Evolutionary conservation across 495 filamentous ascomycete genomes (phyloP), one percentile per base, ranked within the genome.

Genomic region (Tuber melanosporum): DNA sequence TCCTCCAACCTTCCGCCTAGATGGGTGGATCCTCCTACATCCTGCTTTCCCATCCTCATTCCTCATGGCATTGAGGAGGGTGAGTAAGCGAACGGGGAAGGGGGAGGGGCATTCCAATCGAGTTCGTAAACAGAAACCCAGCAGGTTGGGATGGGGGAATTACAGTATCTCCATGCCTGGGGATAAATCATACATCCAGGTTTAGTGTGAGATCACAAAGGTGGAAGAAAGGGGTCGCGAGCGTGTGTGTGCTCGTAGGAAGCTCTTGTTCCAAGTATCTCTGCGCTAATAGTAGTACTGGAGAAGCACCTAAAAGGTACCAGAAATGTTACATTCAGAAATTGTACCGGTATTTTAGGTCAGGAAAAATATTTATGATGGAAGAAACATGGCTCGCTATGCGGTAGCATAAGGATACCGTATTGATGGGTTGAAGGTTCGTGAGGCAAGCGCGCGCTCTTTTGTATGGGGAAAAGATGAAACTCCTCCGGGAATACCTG

Each of bases 371-470:
- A 19, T 32, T 62, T 32, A 20, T 36, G 26, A n/a, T 36, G 26
- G 57, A 57, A 14, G 22, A 26, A 66, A 36, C 26, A 36, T 66
- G 26, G 57, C 9, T 22, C 47, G 22, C 20, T 8, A 26, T 26
- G 9, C 10, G 52, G 52, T 57, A 9, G 7, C 6, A 4, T 22
- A 57, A 57, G 2, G 19, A 17, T 46, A 46, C 14, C 39, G 39
- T 41, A 41, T 14, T n/a, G n/a, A 26, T 15, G 36, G 36, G 14
- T 36, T 17, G 57, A 66, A 32, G 4, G 57, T 26, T 66, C 57
- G 12, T 66, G 47, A 45, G 47, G 71, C 77, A 79, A 79, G 77
- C 77, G 77, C 77, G 77, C 77, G 77, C 77, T 78, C 77, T 71
- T 62, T 74, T 76, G 43, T 66, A 76, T 74, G 76, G 69, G 42